phyloP scores from a whole-genome alignment of 192 early-diverging fungal species.

The Backusella macrospora region DNA sequence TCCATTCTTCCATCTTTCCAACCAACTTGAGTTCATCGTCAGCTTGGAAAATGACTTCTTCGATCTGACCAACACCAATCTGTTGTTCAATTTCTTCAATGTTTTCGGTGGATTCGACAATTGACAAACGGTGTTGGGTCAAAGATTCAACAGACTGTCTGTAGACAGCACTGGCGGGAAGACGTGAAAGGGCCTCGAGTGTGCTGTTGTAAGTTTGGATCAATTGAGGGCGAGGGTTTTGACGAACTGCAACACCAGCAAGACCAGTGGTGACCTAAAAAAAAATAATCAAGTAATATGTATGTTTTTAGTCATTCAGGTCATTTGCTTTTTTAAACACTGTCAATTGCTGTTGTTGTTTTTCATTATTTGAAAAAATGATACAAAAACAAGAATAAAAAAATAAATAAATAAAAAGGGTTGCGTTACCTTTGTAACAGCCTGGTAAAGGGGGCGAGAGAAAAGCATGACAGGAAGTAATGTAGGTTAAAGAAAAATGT shows the following conservation, averaged over 20 bases:
- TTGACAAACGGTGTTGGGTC: slow-evolving; percentile 71
- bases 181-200: slow-evolving; percentile 65
- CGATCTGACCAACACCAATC: slow-evolving; percentile 83
- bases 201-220: slow-evolving; percentile 82
- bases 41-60: slow-evolving; percentile 89
- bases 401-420: background rate
- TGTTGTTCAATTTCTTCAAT: slow-evolving; percentile 76
- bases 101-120: slow-evolving; percentile 78
- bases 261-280: slow-evolving; percentile 74
- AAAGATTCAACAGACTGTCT: slow-evolving; percentile 82
- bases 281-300: background rate
- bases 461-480: slow-evolving; percentile 34
- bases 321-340: background rate
- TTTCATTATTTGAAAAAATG: background rate
- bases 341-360: background rate
- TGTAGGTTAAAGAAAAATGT: slow-evolving; percentile 15
- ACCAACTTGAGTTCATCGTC: slow-evolving; percentile 86
- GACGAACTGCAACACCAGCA: slow-evolving; percentile 85
- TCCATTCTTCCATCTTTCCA: slow-evolving; percentile 85
- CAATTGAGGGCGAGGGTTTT: slow-evolving; percentile 83
- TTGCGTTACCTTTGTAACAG: slow-evolving; percentile 38
- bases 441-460: slow-evolving; percentile 38
- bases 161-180: slow-evolving; percentile 79
- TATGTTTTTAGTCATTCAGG: background rate
- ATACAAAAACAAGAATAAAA: background rate